Evolutionary conservation across 257 asterid genomes (phyloP), one percentile per base, ranked within the genome.

Genomic region (Cinchona pubescens): DNA sequence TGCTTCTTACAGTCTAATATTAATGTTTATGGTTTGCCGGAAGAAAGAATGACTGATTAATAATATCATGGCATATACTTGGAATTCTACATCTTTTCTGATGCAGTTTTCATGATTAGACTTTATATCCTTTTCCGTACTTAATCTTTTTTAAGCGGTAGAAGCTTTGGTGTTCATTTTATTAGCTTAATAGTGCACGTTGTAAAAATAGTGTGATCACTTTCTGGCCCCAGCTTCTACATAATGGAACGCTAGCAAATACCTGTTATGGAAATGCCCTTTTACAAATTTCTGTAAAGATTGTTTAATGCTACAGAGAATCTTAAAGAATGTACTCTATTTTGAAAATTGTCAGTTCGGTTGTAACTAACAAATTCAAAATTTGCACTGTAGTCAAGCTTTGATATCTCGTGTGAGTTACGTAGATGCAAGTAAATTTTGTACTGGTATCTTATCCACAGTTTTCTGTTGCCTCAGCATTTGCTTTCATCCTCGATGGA

Each of bases 401-500:
- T 40, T 40, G 1, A 10, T 7, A 40, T 40, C 65, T 59, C 30
- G 37, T 27, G 65, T 12, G 5, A 6, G 4, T 27, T 29, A 1
- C 25, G 72, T 59, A 25, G 2, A 12, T 59, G 32, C 48, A 38
- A 46, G 35, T 13, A 40, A 65, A 55, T 30, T 19, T 77, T 40
- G 12, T 34, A 49, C 40, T 46, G 60, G 45, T 43, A 70, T 73
- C 66, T 51, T 43, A 65, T 79, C 74, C 51, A 73, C 62, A 42
- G 19, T 43, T 78, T 66, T 76, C 72, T 77, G 75, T 81, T 75
- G 49, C 79, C 80, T 77, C 63, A 93, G 98, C 89, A 87, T 82
- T 80, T 93, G 84, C 92, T 93, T 66, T 93, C 98, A 67, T 90
- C 98, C 72, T 93, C 98, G 37, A 93, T 93, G 98, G 98, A 93